Evolutionary conservation across 495 filamentous ascomycete genomes (phyloP), one percentile per base, ranked within the genome.

Genomic region (Bacidia rubella): DNA sequence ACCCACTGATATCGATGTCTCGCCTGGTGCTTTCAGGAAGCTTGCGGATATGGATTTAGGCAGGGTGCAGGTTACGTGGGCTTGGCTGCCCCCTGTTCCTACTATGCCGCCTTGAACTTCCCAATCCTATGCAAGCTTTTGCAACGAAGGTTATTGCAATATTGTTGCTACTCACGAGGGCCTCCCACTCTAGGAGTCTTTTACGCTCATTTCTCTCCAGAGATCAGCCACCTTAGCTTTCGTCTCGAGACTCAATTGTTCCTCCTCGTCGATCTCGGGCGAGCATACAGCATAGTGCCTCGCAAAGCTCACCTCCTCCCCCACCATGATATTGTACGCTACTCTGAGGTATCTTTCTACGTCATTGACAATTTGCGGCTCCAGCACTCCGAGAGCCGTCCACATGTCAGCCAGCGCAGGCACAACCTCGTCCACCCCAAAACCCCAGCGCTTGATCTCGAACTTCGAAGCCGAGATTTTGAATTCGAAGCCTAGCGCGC

Each of bases 1-100:
- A 38, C 66, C 73, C 12, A 69, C 68, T 3, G 85, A 90, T 68
- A 51, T 90, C 11, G 85, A 90, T 69, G 70, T 86, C 19, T 81
- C 74, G 11, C 64, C 71, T 4, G 61, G 63, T 2, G 76, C 79
- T 11, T 90, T 90, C 63, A 65, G 71, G 23, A 58, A 70, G 51
- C 55, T 90, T 47, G 84, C 80, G 2, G 63, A 74, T 2, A 57
- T 73, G 35, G 69, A 62, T 26, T 60, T 69, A 39, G 84, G 85
- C 0, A 72, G 80, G 41, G 79, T 87, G 3, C 56, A 52, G 12
- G 73, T 85, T 35, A 74, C 71, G 15, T 87, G 85, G 85, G 71
- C 77, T 17, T 90, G 84, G 85, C 53, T 87, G 51, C n/a, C 49
- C 24, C 21, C 44, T 57, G 41, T 48, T 46, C 23, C 54, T 11